A percentile compares a stretch with the other conserved stretches of the same genome.
These are phyloP conservation scores for Lithospermum erythrorhizon DNA, from an alignment of 257 asterid species.

Conservation along the genomic window DNA sequence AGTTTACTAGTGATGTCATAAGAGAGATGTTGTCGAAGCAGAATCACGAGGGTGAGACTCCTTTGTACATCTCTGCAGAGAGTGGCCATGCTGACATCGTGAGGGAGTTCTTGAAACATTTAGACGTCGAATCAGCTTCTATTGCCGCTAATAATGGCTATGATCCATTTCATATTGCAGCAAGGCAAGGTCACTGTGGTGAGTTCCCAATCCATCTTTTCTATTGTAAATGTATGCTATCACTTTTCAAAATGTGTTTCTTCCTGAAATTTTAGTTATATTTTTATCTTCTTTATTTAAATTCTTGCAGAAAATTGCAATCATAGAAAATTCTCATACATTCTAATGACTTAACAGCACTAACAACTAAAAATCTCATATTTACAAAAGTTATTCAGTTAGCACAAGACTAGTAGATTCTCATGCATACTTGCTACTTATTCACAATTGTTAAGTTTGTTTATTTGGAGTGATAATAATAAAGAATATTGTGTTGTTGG, in stretches of 20 bases:
- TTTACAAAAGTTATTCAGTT: no score
- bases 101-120: slow-evolving; percentile 60
- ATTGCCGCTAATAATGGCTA: slow-evolving; percentile 69
- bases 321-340: no score
- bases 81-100: slow-evolving; percentile 61
- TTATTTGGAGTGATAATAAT: no score
- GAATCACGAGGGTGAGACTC: slow-evolving; percentile 93
- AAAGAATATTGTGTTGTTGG: no score
- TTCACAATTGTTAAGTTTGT: no score
- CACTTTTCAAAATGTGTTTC: background rate
- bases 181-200: slow-evolving; percentile 90
- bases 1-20: slow-evolving; percentile 33
- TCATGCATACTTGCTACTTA: no score
- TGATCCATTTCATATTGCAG: slow-evolving; percentile 89
- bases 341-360: no score
- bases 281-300: no score
- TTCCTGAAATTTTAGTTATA: no score
- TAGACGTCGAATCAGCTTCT: slow-evolving; percentile 65
- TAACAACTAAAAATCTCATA: no score
- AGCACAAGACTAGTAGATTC: no score
- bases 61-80: slow-evolving; percentile 87
- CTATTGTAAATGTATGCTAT: background rate
- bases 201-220: slow-evolving; percentile 9
- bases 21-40: slow-evolving; percentile 57
- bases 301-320: no score